Evolutionary conservation across 805 yeast species (phyloP).

Genomic region (Zygoascus tannicola): DNA sequence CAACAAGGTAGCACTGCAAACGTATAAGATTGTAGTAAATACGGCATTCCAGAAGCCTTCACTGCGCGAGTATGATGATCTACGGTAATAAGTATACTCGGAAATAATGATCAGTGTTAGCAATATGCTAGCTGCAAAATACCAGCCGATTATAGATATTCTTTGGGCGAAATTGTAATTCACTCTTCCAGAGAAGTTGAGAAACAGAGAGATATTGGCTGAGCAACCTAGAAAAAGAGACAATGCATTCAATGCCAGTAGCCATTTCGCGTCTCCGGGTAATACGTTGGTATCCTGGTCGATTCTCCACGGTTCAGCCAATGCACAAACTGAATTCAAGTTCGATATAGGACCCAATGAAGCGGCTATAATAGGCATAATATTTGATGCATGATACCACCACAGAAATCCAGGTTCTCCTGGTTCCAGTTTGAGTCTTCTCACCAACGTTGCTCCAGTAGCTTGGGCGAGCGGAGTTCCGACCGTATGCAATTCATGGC

Average conservation of each 20-base stretch:
- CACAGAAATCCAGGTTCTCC: conserved; percentile 7
- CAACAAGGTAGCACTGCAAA: conserved; percentile 44
- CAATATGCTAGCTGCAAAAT: conserved; percentile 47
- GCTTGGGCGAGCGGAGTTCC: background rate
- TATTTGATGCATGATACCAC: conserved; percentile 62
- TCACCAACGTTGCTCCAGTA: background rate
- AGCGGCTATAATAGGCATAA: conserved; percentile 67
- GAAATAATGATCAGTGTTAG: conserved; percentile 39
- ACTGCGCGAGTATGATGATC: conserved; percentile 20
- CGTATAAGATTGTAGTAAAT: conserved; percentile 54
- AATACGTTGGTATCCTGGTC: conserved; percentile 18
- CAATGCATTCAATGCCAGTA: conserved; percentile 49
- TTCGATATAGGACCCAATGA: conserved; percentile 75
- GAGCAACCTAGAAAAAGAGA: conserved; percentile 55
- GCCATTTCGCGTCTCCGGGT: conserved; percentile 32
- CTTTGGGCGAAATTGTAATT: conserved; percentile 53
- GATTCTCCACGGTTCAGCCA: conserved; percentile 61
- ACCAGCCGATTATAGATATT: conserved; percentile 57
- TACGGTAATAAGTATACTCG: conserved; percentile 23
- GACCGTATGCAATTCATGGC: too few relatives aligned
- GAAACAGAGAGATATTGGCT: conserved; percentile 59
- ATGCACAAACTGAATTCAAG: conserved; percentile 60
- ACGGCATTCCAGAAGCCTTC: conserved; percentile 78
- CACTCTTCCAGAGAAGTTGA: conserved; percentile 53
- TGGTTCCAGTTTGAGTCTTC: conserved; percentile 2